Evolutionary conservation across 345 rosid genomes (phyloP).

Genomic region (Dipteronia dyeriana): DNA sequence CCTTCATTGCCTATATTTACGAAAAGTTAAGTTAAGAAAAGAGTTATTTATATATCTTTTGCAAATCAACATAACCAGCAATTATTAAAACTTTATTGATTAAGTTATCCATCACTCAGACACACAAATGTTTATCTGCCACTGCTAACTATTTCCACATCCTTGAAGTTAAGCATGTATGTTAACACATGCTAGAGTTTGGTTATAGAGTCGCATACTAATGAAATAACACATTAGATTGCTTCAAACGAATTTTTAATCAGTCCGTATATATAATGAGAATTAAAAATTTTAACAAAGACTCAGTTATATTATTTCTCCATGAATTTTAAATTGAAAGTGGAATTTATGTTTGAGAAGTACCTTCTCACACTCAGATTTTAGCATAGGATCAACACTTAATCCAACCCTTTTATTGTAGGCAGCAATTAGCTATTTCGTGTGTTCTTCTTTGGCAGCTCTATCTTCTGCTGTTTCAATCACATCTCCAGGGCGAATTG

Average conservation of each 20-base stretch:
- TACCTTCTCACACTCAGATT: constrained; percentile 85
- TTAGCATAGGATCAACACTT: constrained; percentile 67
- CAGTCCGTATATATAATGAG: not conserved
- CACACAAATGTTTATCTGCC: not conserved
- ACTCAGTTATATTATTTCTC: no score
- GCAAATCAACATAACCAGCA: not conserved
- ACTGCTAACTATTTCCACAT: not conserved
- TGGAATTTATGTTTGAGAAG: constrained; percentile 6
- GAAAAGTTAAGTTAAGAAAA: constrained; percentile 19
- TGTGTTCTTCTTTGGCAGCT: constrained; percentile 62
- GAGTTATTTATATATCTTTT: no score
- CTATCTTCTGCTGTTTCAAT: constrained; percentile 78
- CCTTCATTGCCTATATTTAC: constrained; percentile 55
- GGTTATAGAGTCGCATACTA: not conserved
- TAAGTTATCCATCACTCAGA: no score
- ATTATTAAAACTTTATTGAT: no score
- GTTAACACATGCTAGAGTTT: not conserved
- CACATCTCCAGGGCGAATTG: constrained; percentile 73
- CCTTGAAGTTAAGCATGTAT: not conserved
- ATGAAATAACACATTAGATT: not conserved
- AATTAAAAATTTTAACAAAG: no score
- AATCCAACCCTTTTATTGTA: constrained; percentile 69
- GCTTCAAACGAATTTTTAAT: not conserved
- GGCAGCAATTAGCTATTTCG: constrained; percentile 62
- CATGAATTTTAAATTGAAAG: not conserved